A percentile compares a stretch with the other conserved stretches of the same genome.
Conservation (phyloP, 768 basidiomycete genomes). For the Omphalotus guepiniiformis region DNA sequence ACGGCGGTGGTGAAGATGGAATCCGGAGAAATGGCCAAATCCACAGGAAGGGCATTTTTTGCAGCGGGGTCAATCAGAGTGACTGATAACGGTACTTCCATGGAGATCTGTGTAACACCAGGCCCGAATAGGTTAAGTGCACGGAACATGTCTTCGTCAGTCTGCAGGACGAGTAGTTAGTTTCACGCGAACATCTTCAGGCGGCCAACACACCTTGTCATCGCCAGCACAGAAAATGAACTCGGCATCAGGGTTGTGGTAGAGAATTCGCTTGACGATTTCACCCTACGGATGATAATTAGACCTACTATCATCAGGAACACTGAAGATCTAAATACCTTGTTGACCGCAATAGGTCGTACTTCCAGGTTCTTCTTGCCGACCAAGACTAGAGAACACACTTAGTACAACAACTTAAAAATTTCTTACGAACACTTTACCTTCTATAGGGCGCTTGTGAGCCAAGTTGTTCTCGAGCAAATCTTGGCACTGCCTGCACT, state of each 20-base stretch:
- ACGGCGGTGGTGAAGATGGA: slow-evolving; percentile 89
- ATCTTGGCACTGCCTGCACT: slow-evolving; percentile 96
- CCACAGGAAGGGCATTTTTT: slow-evolving; percentile 35
- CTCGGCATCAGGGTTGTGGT: slow-evolving; percentile 89
- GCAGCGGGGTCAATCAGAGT: slow-evolving; percentile 46
- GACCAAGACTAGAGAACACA: slow-evolving; percentile 62
- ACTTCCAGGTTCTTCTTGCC: slow-evolving; percentile 99
- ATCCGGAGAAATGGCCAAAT: slow-evolving; percentile 62
- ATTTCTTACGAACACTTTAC: slow-evolving; percentile 30
- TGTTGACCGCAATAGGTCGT: slow-evolving; percentile 92
- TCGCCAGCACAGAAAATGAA: slow-evolving; percentile 98
- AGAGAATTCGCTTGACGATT: slow-evolving; percentile 92
- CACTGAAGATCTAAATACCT: slow-evolving; percentile 37
- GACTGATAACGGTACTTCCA: slow-evolving; percentile 57
- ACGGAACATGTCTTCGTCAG: slow-evolving; percentile 99
- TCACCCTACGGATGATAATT: slow-evolving; percentile 78
- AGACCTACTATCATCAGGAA: too few species aligned
- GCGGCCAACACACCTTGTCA: slow-evolving; percentile 65
- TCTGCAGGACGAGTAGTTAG: slow-evolving; percentile 37
- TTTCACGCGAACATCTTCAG: not conserved
- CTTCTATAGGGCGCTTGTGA: slow-evolving; percentile 92
- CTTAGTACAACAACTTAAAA: not conserved
- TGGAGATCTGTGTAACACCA: slow-evolving; percentile 37
- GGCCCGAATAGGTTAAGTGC: slow-evolving; percentile 59
- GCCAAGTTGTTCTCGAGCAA: slow-evolving; percentile 91